Percentiles rank a stretch among this genome's conserved stretches.
These are phyloP conservation scores for Penicillium sclerotiorum DNA, from an alignment of 2,329 filamentous ascomycete genomes.

Conservation along the genomic window DNA sequence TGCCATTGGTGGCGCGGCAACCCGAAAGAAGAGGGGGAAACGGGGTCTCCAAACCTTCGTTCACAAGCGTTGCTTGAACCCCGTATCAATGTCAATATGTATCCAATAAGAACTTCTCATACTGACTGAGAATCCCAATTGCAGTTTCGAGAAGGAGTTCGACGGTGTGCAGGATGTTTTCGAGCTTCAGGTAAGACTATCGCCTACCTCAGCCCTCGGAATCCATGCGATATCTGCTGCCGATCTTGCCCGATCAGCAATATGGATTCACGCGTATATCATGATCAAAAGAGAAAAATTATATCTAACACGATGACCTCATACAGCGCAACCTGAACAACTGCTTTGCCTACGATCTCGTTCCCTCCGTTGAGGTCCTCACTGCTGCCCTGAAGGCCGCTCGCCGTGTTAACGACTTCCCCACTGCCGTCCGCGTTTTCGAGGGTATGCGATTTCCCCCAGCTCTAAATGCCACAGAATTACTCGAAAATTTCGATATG, in stretches of 20 bases:
- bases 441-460: constrained; percentile 69
- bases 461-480: background rate
- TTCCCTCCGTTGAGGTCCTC: constrained; percentile 89
- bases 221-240: constrained; percentile 19
- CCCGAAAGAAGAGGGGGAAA: constrained; percentile 9
- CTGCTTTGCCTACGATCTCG: constrained; percentile 99
- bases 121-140: constrained; percentile 42
- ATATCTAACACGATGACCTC: background rate
- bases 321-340: constrained; percentile 94
- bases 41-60: constrained; percentile 16
- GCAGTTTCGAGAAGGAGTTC: constrained; percentile 99
- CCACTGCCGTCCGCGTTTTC: constrained; percentile 96
- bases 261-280: background rate
- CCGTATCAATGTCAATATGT: constrained; percentile 4
- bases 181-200: constrained; percentile 85
- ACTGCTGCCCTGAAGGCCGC: constrained; percentile 90
- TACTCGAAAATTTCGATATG: background rate
- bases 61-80: constrained; percentile 14
- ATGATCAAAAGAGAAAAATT: no score
- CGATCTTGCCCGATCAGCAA: constrained; percentile 8
- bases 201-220: constrained; percentile 15
- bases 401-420: constrained; percentile 96
- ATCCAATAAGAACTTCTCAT: constrained; percentile 26
- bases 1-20: constrained; percentile 28
- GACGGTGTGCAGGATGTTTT: constrained; percentile 97